Evolutionary conservation across 768 basidiomycete species (phyloP), one percentile per base, ranked within the genome.

Genomic region (Trametes villosa): DNA sequence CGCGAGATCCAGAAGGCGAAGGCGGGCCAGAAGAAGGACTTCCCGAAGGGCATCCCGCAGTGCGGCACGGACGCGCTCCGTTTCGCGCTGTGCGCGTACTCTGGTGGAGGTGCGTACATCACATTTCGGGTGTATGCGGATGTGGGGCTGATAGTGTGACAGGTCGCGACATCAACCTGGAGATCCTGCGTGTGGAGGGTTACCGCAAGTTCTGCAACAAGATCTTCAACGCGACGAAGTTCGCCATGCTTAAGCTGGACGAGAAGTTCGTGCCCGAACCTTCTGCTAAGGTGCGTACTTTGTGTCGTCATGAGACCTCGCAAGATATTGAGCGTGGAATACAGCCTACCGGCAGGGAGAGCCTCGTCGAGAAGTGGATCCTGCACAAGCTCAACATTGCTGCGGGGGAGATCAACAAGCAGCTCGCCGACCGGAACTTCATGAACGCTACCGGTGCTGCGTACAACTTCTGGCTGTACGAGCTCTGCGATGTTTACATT

Each of bases 201-300:
- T 98, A 98, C 75, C 87, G 97, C 75, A 98, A 98, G 76, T 99
- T 99, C 81, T 98, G 97, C 80, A 99, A 99, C 80, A 98, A 98
- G 80, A 87, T 98, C 27, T 98, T 96, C 83, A 99, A 99, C 71
- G 97, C 97, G 1, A 98, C 95, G 48, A 96, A 96, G 75, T 98
- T 99, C 68, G 96, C 96, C n/a, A 94, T 98, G 91, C 86, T 98
- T 74, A 96, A 96, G 78, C 80, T 99, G 31, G 95, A 94, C 57
- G 86, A 86, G 40, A 75, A 80, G 41, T 98, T 97, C 67, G 85
- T 89, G 30, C 94, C 96, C 17, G 79, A 85, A 60, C 77, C 86
- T 1, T 78, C 81, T 3, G 77, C 86, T 13, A 86, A 89, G 83
- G 95, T 92, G 59, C 46, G 79, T 67, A 3, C 5, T 22, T 4